Evolutionary conservation across 1,139 yeast species (phyloP), one percentile per base, ranked within the genome.

Genomic region (Saccharomyces hybrid): DNA sequence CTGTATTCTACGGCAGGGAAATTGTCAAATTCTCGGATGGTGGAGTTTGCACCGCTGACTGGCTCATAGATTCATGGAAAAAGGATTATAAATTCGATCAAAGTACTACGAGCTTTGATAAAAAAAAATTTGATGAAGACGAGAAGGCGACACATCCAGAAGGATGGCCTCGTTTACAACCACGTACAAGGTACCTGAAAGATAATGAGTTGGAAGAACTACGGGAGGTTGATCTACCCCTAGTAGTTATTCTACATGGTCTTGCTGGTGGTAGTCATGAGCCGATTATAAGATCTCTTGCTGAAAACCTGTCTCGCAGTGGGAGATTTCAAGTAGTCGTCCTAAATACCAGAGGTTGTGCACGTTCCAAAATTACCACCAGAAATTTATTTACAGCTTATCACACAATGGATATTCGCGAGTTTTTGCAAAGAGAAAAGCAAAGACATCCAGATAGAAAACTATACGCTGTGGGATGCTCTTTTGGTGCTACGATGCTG

Each of bases 201-300:
- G 74, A 78, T 1, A 75, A 73, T 5, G 89, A 84, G 65, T 55
- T 78, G n/a, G 65, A 63, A 2, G 63, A 64, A 4, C 66, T 66
- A 1, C 67, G 68, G 30, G 64, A 69, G 3, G 75, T 73, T 30
- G 76, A 74, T 11, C 78, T 75, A 54, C 96, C 97, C 1, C 72
- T 90, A 54, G 78, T 87, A 34, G 78, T 90, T 27, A 76, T 86
- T 5, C 72, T 85, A 51, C 97, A 91, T 66, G 98, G 97, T 0
- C 78, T 91, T 46, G 91, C 89, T 4, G 97, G 97, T 23, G 97
- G 97, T 0, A 86, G 96, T 23, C 95, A 89, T 62, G 97, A 91
- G 67, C 82, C 93, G 2, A 83, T 90, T 63, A 86, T 90, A 55
- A 80, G 96, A 57, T 83, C 91, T 56, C 68, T 84, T 54, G 68